Conservation (phyloP, 257 asterid genomes). For the Forsythia suspensa region DNA sequence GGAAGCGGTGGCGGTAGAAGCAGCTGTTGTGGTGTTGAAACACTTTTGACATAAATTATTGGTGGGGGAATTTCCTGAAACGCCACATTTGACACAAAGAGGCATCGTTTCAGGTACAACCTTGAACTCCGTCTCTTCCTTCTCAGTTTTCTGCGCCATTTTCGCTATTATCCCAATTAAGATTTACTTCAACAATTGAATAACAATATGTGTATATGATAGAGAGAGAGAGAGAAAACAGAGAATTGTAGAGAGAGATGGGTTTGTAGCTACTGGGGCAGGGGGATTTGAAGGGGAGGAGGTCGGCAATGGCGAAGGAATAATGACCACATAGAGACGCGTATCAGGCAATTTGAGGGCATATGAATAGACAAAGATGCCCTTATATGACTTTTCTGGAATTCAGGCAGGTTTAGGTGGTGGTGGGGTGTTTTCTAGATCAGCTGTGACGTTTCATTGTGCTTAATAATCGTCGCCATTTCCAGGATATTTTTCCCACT, state of each 20-base stretch:
- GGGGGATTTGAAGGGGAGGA: conserved; percentile 38
- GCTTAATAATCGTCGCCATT: conserved; percentile 21
- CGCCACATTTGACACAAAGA: conserved; percentile 69
- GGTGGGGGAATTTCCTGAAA: conserved; percentile 48
- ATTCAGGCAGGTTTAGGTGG: conserved; percentile 23
- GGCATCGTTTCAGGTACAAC: conserved; percentile 70
- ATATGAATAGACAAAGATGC: conserved; percentile 31
- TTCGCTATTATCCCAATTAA: not conserved
- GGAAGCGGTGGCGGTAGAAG: conserved; percentile 26
- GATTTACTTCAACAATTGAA: not conserved
- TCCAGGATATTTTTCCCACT: not conserved
- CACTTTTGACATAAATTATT: conserved; percentile 64
- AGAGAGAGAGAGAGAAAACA: conserved; percentile 5
- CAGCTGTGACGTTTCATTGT: conserved; percentile 44
- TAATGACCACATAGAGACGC: conserved; percentile 63
- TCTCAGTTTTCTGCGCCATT: conserved; percentile 88
- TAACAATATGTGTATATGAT: too few relatives aligned
- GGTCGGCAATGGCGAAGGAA: conserved; percentile 54
- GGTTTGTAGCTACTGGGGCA: conserved; percentile 18
- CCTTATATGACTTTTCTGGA: conserved; percentile 30
- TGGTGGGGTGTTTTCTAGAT: conserved; percentile 28
- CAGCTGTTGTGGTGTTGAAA: conserved; percentile 41
- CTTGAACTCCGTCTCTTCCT: conserved; percentile 81
- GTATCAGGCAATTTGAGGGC: conserved; percentile 44
- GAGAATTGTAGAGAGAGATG: not conserved